A percentile compares a stretch with the other conserved stretches of the same genome.
Conservation (phyloP, 1,284 basidiomycete genomes). For the Termitomyces sp. region DNA sequence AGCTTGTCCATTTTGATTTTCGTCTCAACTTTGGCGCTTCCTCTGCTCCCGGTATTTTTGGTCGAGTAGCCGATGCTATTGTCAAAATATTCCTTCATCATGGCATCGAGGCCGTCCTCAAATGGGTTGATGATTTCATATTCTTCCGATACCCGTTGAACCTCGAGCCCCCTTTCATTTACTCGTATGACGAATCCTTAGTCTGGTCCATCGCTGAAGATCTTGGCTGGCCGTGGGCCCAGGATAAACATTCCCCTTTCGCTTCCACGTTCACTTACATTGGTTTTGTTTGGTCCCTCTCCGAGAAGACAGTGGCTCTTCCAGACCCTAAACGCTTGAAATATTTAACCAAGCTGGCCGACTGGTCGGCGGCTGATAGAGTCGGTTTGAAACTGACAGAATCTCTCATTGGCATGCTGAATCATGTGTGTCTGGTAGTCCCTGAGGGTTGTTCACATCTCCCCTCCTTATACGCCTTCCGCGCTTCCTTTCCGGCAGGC, state of each 20-base stretch:
- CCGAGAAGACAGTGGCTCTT: not conserved
- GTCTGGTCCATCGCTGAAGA: not conserved
- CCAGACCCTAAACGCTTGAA: not conserved
- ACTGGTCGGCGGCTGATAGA: not conserved
- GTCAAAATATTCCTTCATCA: not conserved
- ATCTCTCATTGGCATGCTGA: not conserved
- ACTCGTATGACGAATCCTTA: not conserved
- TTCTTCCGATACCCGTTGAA: conserved; percentile 1
- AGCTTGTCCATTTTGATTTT: not conserved
- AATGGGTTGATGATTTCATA: conserved; percentile 8
- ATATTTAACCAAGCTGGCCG: not conserved
- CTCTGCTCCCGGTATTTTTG: not conserved
- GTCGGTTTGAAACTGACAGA: not conserved
- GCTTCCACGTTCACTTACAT: not conserved
- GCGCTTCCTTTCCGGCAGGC: not conserved
- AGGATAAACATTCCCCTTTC: not conserved
- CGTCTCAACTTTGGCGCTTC: conserved; percentile 5
- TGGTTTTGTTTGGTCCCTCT: not conserved
- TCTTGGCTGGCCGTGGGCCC: conserved; percentile 4
- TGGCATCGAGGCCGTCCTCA: not conserved
- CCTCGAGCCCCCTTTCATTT: not conserved
- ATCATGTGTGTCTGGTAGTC: not conserved
- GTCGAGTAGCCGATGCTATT: not conserved
- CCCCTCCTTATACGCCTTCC: not conserved
- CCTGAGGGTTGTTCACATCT: not conserved